phyloP scores from a whole-genome alignment of 768 basidiomycete species.

The Leccinum pellstonianum region DNA sequence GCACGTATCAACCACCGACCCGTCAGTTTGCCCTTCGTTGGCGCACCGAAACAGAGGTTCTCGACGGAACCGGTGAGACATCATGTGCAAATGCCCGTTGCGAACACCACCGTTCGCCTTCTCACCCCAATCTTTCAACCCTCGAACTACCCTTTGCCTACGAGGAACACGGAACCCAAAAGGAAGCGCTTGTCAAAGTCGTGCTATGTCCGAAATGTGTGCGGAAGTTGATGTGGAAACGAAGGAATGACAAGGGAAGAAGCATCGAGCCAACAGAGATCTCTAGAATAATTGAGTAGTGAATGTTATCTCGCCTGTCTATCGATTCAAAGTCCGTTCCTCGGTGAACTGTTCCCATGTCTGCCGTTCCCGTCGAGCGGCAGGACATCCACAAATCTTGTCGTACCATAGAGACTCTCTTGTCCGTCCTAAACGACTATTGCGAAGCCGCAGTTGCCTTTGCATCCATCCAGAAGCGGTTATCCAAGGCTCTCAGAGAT shows the following conservation, averaged over 20 bases:
- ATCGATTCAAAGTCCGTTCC: conserved; percentile 26
- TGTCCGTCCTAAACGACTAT: conserved; percentile 69
- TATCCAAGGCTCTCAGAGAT: conserved; percentile 69
- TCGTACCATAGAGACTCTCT: conserved; percentile 68
- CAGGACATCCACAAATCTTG: conserved; percentile 79
- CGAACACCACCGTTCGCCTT: conserved; percentile 48
- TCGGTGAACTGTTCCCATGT: not conserved
- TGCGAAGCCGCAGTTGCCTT: conserved; percentile 66
- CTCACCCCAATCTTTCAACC: conserved; percentile 51
- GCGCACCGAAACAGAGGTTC: conserved; percentile 89
- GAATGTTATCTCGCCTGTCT: not conserved
- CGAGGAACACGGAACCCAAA: conserved; percentile 69
- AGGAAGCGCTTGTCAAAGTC: conserved; percentile 87
- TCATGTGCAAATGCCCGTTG: conserved; percentile 93
- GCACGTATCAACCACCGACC: not conserved
- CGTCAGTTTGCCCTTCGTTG: conserved; percentile 84
- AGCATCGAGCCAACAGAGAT: not conserved
- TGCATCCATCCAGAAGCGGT: conserved; percentile 68
- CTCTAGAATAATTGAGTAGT: no score
- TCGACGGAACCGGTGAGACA: conserved; percentile 79
- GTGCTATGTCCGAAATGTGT: conserved; percentile 79
- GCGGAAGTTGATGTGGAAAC: conserved; percentile 86
- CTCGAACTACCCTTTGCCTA: conserved; percentile 92
- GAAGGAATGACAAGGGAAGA: conserved; percentile 55
- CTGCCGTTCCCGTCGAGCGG: conserved; percentile 49